Evolutionary conservation across 2,329 filamentous ascomycete species (phyloP).

Genomic region (Dothideomycetidae sp.): DNA sequence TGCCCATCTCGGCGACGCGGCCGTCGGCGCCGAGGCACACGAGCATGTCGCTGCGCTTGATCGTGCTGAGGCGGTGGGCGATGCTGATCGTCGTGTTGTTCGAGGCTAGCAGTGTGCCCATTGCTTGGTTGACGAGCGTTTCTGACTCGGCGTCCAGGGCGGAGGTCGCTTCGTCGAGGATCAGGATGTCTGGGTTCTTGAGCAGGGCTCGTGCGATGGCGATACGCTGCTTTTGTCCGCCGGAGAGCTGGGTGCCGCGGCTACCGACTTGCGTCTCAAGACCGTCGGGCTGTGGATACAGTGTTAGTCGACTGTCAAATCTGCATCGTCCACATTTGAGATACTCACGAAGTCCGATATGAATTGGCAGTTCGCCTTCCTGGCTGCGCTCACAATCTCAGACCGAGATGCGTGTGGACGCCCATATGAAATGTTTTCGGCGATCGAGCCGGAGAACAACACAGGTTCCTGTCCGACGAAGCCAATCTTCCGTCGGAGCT

Average conservation of each 20-base stretch:
- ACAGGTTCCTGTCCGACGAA: conserved; percentile 94
- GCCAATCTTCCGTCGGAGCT: conserved; percentile 78
- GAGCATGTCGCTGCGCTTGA: conserved; percentile 88
- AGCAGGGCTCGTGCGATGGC: conserved; percentile 89
- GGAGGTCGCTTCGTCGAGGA: conserved; percentile 88
- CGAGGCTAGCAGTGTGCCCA: conserved; percentile 65
- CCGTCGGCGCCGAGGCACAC: conserved; percentile 82
- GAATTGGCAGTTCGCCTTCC: conserved; percentile 90
- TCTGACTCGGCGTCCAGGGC: conserved; percentile 94
- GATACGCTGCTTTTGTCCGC: conserved; percentile 94
- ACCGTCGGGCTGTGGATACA: conserved; percentile 53
- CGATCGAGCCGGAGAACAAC: conserved; percentile 71
- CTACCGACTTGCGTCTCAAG: conserved; percentile 89
- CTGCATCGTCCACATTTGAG: too few species aligned
- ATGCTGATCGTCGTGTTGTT: conserved; percentile 96
- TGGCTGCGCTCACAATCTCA: conserved; percentile 75
- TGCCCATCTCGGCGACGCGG: conserved; percentile 78
- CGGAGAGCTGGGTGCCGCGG: conserved; percentile 82
- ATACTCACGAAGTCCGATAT: conserved; percentile 71
- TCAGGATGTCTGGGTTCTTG: conserved; percentile 91
- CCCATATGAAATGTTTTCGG: conserved; percentile 86
- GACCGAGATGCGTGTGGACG: conserved; percentile 60
- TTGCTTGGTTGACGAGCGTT: conserved; percentile 84
- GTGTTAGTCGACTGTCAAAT: conserved; percentile 6
- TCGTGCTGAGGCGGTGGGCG: conserved; percentile 87